Evolutionary conservation across 2,329 filamentous ascomycete genomes (phyloP).

Genomic region (Sordariomycetes sp.): DNA sequence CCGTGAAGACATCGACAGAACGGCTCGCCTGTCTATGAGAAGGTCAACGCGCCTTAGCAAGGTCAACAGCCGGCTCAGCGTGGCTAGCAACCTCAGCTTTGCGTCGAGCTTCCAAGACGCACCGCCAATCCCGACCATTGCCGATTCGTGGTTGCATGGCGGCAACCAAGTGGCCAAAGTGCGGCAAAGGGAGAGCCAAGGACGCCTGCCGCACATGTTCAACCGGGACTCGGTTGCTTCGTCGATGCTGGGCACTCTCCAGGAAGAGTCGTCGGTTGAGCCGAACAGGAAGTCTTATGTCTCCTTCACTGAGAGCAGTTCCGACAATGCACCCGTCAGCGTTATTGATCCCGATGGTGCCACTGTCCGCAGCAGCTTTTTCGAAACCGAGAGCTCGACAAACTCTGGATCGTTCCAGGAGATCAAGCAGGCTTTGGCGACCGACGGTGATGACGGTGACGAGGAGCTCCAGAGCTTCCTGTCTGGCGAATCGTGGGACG

Average conservation of each 20-base stretch:
- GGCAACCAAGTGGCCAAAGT: slow-evolving; percentile 28
- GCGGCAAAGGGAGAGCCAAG: slow-evolving; percentile 38
- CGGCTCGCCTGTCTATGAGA: slow-evolving; percentile 84
- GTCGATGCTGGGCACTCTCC: slow-evolving; percentile 78
- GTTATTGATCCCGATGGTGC: slow-evolving; percentile 72
- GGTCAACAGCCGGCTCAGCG: slow-evolving; percentile 85
- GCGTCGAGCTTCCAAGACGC: slow-evolving; percentile 89
- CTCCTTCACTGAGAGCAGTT: slow-evolving; percentile 69
- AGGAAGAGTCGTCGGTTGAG: slow-evolving; percentile 81
- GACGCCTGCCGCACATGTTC: slow-evolving; percentile 24
- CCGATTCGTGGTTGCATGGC: slow-evolving; percentile 74
- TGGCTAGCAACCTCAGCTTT: slow-evolving; percentile 87
- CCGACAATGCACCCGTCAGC: slow-evolving; percentile 60
- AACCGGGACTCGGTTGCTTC: slow-evolving; percentile 86
- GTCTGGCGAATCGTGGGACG: slow-evolving; percentile 87
- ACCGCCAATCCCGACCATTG: slow-evolving; percentile 90
- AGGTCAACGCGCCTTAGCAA: slow-evolving; percentile 86
- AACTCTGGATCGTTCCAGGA: slow-evolving; percentile 74
- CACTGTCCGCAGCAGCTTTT: slow-evolving; percentile 53
- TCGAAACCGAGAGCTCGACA: slow-evolving; percentile 61
- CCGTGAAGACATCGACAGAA: slow-evolving; percentile 89
- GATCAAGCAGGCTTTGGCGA: slow-evolving; percentile 73
- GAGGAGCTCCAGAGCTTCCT: slow-evolving; percentile 86
- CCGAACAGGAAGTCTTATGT: slow-evolving; percentile 93
- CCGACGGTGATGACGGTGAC: slow-evolving; percentile 87